Evolutionary conservation across 495 filamentous ascomycete genomes (phyloP).

Genomic region (Penicillium mononematosum): DNA sequence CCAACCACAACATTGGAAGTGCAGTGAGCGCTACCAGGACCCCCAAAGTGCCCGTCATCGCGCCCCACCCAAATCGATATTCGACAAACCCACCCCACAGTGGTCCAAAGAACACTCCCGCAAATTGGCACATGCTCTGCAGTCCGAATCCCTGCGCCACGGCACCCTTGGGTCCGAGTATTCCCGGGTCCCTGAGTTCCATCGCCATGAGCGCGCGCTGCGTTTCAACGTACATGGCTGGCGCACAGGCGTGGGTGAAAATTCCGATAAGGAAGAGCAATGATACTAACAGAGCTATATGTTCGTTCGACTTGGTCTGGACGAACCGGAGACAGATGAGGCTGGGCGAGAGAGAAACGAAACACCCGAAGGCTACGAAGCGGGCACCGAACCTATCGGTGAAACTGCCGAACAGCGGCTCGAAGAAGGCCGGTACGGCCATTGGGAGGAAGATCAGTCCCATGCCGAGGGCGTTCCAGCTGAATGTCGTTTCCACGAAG

Average conservation of each 20-base stretch:
- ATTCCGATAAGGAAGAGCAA: constrained; percentile 30
- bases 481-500: constrained; percentile 60
- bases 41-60: constrained; percentile 40
- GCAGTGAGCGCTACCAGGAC: constrained; percentile 29
- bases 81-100: constrained; percentile 62
- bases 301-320: constrained; percentile 48
- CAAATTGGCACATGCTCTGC: constrained; percentile 55
- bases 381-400: constrained; percentile 62
- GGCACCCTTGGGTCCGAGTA: constrained; percentile 46
- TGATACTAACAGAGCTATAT: constrained; percentile 59
- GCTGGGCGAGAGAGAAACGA: constrained; percentile 56
- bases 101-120: constrained; percentile 63
- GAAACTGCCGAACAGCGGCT: constrained; percentile 58
- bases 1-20: constrained; percentile 30
- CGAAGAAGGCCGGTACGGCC: constrained; percentile 62
- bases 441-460: constrained; percentile 72
- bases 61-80: constrained; percentile 59
- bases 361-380: constrained; percentile 59
- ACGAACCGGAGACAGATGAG: constrained; percentile 66
- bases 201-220: constrained; percentile 60
- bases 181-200: constrained; percentile 49
- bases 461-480: constrained; percentile 66
- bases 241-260: constrained; percentile 30
- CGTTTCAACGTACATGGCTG: constrained; percentile 65
- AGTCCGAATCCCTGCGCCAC: constrained; percentile 60